Percentiles rank a stretch among this genome's conserved stretches.
phyloP scores from a whole-genome alignment of 306 rosid species.

The Cucurbita pepo region DNA sequence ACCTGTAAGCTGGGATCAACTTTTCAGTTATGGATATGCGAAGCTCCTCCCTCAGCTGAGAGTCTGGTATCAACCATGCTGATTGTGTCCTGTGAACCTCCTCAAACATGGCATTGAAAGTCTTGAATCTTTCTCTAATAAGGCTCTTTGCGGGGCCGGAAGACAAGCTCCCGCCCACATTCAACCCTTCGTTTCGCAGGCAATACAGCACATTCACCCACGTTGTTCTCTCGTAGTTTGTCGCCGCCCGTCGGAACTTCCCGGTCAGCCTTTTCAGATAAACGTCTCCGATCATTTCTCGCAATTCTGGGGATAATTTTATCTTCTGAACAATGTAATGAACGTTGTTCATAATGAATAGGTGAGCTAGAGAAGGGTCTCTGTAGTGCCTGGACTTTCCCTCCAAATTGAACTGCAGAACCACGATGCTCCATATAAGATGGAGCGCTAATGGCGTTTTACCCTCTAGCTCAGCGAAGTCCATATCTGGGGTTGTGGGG shows the following conservation, averaged over 20 bases:
- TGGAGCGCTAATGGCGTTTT: constrained; percentile 72
- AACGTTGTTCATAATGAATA: constrained; percentile 93
- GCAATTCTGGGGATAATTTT: constrained; percentile 69
- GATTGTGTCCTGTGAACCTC: constrained; percentile 92
- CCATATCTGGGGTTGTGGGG: constrained; percentile 78
- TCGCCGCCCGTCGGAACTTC: constrained; percentile 76
- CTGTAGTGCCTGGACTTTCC: constrained; percentile 87
- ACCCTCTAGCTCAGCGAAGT: constrained; percentile 66
- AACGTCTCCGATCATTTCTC: constrained; percentile 87
- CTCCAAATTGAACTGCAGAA: constrained; percentile 78
- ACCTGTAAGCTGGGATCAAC: constrained; percentile 84
- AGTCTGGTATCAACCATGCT: constrained; percentile 80
- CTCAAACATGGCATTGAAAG: constrained; percentile 90
- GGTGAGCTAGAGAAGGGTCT: constrained; percentile 55
- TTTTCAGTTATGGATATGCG: constrained; percentile 72
- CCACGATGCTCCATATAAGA: constrained; percentile 92
- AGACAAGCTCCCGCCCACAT: constrained; percentile 73
- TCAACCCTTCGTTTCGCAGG: constrained; percentile 85
- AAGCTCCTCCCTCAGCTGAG: constrained; percentile 92
- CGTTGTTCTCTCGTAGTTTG: constrained; percentile 85
- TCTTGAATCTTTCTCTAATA: constrained; percentile 84
- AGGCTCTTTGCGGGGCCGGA: constrained; percentile 89
- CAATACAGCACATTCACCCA: constrained; percentile 85
- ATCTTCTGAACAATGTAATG: constrained; percentile 95
- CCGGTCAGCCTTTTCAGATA: constrained; percentile 72